Evolutionary conservation across 2,329 filamentous ascomycete species (phyloP).

Genomic region (Cladophialophora exuberans): DNA sequence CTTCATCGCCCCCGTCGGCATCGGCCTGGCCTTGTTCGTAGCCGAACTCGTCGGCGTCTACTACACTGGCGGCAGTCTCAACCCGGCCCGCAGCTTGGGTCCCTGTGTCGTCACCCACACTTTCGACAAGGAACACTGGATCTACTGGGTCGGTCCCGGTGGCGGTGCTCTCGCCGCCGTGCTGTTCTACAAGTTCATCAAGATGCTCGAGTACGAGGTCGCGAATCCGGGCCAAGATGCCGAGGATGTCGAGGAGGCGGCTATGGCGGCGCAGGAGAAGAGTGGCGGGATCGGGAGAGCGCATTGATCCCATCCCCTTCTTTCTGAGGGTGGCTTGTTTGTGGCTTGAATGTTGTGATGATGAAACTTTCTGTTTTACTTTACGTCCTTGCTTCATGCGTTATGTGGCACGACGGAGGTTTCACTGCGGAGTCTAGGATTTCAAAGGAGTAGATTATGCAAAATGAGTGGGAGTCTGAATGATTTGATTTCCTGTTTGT

Average conservation of each 20-base stretch:
- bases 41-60: constrained; percentile 54
- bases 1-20: constrained; percentile 70
- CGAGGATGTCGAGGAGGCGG: constrained; percentile 2
- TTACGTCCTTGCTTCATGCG: no score
- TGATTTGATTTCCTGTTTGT: no score
- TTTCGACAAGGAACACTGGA: constrained; percentile 51
- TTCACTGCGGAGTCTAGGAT: no score
- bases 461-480: no score
- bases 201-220: constrained; percentile 45
- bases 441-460: no score
- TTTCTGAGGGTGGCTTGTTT: no score
- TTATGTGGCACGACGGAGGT: no score
- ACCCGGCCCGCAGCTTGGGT: constrained; percentile 52
- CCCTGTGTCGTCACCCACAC: constrained; percentile 48
- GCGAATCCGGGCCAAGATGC: constrained; percentile 58
- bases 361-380: no score
- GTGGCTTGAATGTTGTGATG: no score
- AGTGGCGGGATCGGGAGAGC: no score
- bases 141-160: constrained; percentile 41
- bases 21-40: constrained; percentile 72
- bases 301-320: no score
- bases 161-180: constrained; percentile 51
- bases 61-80: constrained; percentile 52
- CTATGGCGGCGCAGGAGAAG: not conserved
- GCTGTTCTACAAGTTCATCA: constrained; percentile 52